Conservation (phyloP, 768 basidiomycete genomes). For the Leucocoprinus leucothites region DNA sequence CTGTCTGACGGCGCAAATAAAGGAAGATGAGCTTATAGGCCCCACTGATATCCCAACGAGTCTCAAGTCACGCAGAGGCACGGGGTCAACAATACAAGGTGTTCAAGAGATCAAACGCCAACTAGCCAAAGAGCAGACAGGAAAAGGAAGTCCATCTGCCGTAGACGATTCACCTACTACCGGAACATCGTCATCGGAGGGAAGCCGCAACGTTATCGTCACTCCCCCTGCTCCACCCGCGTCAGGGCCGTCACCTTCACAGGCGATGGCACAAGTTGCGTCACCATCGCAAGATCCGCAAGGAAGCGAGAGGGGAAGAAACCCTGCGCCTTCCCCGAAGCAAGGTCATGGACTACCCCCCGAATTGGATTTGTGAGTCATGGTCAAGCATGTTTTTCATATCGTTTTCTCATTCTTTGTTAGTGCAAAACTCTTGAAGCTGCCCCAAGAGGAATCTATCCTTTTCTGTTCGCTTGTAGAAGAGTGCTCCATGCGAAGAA, state of each 20-base stretch:
- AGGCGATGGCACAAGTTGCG: neutral
- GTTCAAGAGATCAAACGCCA: slow-evolving; percentile 7
- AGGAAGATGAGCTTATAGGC: neutral
- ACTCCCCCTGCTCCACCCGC: slow-evolving; percentile 29
- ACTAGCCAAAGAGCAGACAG: neutral
- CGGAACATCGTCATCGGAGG: slow-evolving; percentile 33
- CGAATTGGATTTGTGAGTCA: slow-evolving; percentile 42
- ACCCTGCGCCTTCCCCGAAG: slow-evolving; percentile 50
- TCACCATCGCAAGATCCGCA: slow-evolving; percentile 2
- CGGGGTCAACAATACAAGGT: slow-evolving; percentile 17
- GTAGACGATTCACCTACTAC: slow-evolving; percentile 21
- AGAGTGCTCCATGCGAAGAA: slow-evolving; percentile 48
- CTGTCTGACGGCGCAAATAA: neutral
- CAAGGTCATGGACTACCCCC: slow-evolving; percentile 42
- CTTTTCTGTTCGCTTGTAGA: slow-evolving; percentile 54
- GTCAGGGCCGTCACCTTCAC: slow-evolving; percentile 8
- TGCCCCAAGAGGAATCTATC: slow-evolving; percentile 41
- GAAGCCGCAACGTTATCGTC: slow-evolving; percentile 38
- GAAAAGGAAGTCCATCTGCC: slow-evolving; percentile 6
- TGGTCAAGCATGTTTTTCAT: neutral
- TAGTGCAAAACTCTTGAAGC: slow-evolving; percentile 35
- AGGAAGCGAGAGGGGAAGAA: slow-evolving; percentile 46
- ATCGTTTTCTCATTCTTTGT: neutral
- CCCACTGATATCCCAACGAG: slow-evolving; percentile 7
- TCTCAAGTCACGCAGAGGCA: slow-evolving; percentile 15